These are phyloP conservation scores for Paramecium sexaurelia DNA, from an alignment of 73 alveolate species.

Conservation along the genomic window DNA sequence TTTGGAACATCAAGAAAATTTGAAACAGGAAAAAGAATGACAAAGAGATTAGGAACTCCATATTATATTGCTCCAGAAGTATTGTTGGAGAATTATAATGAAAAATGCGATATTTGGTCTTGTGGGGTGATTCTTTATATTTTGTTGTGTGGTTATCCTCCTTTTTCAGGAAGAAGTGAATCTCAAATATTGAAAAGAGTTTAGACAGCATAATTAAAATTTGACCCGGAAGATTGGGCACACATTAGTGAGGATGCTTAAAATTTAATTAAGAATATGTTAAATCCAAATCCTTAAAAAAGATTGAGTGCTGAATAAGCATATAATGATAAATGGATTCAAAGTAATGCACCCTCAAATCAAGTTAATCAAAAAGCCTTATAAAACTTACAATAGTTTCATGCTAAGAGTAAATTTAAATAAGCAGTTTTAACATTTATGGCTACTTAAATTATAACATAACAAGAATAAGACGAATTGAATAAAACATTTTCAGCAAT, in stretches of 20 bases:
- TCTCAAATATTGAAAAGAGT: conserved; percentile 66
- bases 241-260: conserved; percentile 70
- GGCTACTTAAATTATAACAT: conserved; percentile 45
- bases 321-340: conserved; percentile 69
- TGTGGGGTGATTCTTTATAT: conserved; percentile 69
- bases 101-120: conserved; percentile 74
- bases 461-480: conserved; percentile 67
- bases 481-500: conserved; percentile 74
- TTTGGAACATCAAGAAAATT: conserved; percentile 84
- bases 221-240: conserved; percentile 70
- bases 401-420: conserved; percentile 61
- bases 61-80: conserved; percentile 75
- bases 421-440: conserved; percentile 64
- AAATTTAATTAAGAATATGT: conserved; percentile 68
- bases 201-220: conserved; percentile 17
- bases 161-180: conserved; percentile 68
- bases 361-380: not conserved
- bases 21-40: conserved; percentile 77
- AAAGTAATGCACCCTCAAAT: conserved; percentile 47
- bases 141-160: conserved; percentile 72
- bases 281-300: conserved; percentile 55
- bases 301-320: conserved; percentile 71
- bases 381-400: conserved; percentile 13
- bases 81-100: conserved; percentile 62
- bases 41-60: conserved; percentile 89